phyloP scores from a whole-genome alignment of 1,284 basidiomycete species.

The Chiua sp. region DNA sequence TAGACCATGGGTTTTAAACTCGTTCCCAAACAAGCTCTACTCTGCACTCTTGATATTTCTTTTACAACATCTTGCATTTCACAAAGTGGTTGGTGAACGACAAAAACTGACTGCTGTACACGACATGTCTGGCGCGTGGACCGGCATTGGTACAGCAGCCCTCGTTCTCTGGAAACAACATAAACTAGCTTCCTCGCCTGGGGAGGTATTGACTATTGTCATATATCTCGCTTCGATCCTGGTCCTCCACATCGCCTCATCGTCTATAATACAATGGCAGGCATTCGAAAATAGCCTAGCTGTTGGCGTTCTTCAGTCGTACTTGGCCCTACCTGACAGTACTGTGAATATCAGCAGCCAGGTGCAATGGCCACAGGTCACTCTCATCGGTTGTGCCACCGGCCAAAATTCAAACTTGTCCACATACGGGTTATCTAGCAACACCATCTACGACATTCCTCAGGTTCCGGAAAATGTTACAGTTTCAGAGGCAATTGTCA shows the following conservation, averaged over 20 bases:
- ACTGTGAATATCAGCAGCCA: not conserved
- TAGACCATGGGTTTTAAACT: not conserved
- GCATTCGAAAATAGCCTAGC: conserved; percentile 5
- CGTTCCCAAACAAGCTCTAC: conserved; percentile 2
- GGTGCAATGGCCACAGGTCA: not conserved
- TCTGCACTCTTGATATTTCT: conserved; percentile 5
- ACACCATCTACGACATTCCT: conserved; percentile 4
- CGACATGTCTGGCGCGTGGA: conserved; percentile 8
- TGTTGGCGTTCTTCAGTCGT: not conserved
- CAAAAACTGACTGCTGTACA: conserved; percentile 7
- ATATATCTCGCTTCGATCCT: conserved; percentile 8
- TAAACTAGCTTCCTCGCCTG: not conserved
- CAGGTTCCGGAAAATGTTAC: not conserved
- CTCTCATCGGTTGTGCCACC: not conserved
- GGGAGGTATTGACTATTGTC: conserved; percentile 7
- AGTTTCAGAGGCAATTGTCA: not conserved
- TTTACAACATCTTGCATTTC: conserved; percentile 6
- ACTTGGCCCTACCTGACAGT: not conserved
- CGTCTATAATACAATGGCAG: conserved; percentile 12
- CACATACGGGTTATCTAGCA: conserved; percentile 2
- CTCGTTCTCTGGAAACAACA: conserved; percentile 8
- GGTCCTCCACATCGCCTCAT: not conserved
- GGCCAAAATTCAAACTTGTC: not conserved
- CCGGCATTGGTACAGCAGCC: conserved; percentile 6
- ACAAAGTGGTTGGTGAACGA: not conserved